Base-by-base conservation (phyloP, 2,329 filamentous ascomycete species). In the Calonectria honghensis region DNA sequence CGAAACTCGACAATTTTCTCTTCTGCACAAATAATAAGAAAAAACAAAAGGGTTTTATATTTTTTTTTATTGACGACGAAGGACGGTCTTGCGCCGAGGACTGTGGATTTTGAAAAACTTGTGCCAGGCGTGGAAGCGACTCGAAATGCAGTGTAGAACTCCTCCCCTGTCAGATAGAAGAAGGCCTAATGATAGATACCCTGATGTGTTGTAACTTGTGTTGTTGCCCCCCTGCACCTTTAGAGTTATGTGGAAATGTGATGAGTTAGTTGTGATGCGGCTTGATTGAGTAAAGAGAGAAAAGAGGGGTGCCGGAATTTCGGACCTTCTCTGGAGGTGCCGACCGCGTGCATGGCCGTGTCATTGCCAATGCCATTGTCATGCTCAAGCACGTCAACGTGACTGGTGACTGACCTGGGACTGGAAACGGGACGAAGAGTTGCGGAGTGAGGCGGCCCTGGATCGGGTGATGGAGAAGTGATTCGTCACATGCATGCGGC, bases 131-230 rank as follows among this genome's bases (percentile, higher is more conserved):
- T 68, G 75, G 68, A 70, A 70, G 57, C 35, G 57, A 63, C 57
- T 63, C 57, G 57, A 63, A 63, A 63, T 29, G 57, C 57, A 73
- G 70, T 68, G 73, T 70, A 75, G 70, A 68, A 67, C 59, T 63
- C 54, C 65, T 29, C 41, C 70, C 70, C 66, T 69, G 71, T 73
- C 71, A 73, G 71, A 73, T 73, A 73, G 71, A 73, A 70, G 65
- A 65, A 73, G 63, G 31, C 71, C 66, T 73, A 73, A 73, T 73
- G 71, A 73, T 65, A 73, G 71, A 73, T 73, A 73, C 71, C 71
- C 71, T 73, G 66, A 73, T 69, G 71, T 73, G 71, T 73, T 73
- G 71, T 51, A 66, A 32, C 37, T 37, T 45, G 11, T 59, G 10
- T 73, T 29, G 31, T 29, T 50, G 31, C 65, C 59, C 50, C n/a